Evolutionary conservation across 2,329 filamentous ascomycete genomes (phyloP), one percentile per base, ranked within the genome.

Genomic region (Drechmeria coniospora): DNA sequence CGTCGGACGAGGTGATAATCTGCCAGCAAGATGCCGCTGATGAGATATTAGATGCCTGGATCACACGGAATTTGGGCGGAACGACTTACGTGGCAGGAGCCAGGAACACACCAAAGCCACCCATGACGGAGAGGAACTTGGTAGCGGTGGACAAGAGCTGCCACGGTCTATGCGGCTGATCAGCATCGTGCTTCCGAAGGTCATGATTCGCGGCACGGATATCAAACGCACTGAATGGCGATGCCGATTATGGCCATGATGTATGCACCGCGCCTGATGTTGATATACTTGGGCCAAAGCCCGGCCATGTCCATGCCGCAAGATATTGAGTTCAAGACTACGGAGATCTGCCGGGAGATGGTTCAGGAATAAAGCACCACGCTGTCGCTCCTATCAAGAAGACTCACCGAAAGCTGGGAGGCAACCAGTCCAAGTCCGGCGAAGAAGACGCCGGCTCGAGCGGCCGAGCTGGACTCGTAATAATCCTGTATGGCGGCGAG

Each of bases 251-350:
- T 35, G 0, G 57, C 50, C 4, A 54, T 58, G 22, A 71, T 46
- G 32, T 63, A 62, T 3, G 56, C 55, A 1, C 68, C 68, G 2
- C 68, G 57, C 4, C 65, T 49, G 32, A 71, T 70, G 41, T 67
- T 68, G 45, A 73, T 58, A 34, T 60, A 69, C 22, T 50, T 53
- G 1, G 65, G 64, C 32, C 59, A 59, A 0, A 69, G 43, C 1
- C 57, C 61, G 0, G 65, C 57, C 26, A 71, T 47, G 37, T 72
- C 68, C 52, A 72, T 68, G 5, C 66, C 67, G 3, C 56, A 53
- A 1, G 57, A 57, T 36, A 65, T 54, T 1, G 55, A 53, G 36
- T 68, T 69, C 28, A 59, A 49, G 21, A 62, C 51, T 4, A 43
- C 28, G 2, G 33, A 37, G 5, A 40, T 41, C 34, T 39, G 8